phyloP scores from a whole-genome alignment of 371 early-diverging fungal genomes.

The Coemansia sp. region DNA sequence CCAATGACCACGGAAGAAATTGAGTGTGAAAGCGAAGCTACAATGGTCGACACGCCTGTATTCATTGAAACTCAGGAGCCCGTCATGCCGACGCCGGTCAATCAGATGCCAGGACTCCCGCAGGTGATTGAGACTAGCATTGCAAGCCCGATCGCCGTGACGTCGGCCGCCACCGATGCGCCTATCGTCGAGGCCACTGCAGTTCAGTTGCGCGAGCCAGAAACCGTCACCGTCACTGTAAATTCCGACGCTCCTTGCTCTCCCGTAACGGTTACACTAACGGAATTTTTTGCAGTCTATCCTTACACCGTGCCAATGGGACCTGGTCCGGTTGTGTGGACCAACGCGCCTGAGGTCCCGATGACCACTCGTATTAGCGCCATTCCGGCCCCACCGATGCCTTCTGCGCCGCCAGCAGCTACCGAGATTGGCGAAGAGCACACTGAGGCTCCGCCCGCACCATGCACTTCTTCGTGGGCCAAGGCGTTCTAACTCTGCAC shows the following conservation, averaged over 20 bases:
- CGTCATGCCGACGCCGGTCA: not conserved
- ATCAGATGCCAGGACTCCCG: constrained; percentile 1
- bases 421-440: constrained; percentile 1
- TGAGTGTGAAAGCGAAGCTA: not conserved
- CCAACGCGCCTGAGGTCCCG: constrained; percentile 10
- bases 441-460: constrained; percentile 9
- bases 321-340: constrained; percentile 44
- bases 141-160: not conserved
- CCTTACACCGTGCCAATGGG: constrained; percentile 14
- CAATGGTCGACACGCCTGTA: not conserved
- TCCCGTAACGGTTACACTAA: constrained; percentile 21
- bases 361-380: not conserved
- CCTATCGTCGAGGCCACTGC: constrained; percentile 8
- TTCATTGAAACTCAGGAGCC: not conserved
- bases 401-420: constrained; percentile 3
- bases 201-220: not conserved
- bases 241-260: constrained; percentile 2
- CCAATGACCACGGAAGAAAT: not conserved
- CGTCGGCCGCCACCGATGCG: not conserved
- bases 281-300: not conserved
- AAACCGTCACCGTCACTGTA: constrained; percentile 17
- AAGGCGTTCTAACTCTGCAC: not conserved
- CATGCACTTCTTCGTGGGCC: constrained; percentile 27
- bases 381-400: not conserved
- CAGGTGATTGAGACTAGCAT: not conserved